Evolutionary conservation across 305 asterid genomes (phyloP).

Genomic region (Fraxinus ornus): DNA sequence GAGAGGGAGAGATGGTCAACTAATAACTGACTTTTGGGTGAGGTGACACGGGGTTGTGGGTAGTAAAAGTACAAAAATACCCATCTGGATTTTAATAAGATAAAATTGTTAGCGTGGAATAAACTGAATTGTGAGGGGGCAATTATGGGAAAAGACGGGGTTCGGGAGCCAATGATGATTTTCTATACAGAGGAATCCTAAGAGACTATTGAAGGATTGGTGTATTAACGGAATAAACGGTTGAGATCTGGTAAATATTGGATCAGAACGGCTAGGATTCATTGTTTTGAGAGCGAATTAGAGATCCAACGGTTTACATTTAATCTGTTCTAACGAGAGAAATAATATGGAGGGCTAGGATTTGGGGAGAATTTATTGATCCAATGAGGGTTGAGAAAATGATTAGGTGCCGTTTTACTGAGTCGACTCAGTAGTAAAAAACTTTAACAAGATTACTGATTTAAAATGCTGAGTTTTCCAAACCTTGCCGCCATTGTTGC

Average conservation of each 20-base stretch:
- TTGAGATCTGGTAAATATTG: slow-evolving; percentile 2
- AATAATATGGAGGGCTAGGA: slow-evolving; percentile 28
- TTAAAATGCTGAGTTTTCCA: slow-evolving; percentile 17
- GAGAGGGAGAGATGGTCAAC: slow-evolving; percentile 21
- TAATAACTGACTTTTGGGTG: slow-evolving; percentile 19
- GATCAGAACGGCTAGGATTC: slow-evolving; percentile 25
- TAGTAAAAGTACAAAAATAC: background rate
- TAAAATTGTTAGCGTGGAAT: slow-evolving; percentile 8
- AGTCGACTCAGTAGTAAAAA: slow-evolving; percentile 14
- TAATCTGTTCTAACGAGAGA: slow-evolving; percentile 13
- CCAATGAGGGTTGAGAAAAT: background rate
- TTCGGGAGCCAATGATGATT: slow-evolving; percentile 4
- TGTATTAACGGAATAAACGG: slow-evolving; percentile 27
- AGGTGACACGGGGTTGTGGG: background rate
- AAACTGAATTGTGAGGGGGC: slow-evolving; percentile 12
- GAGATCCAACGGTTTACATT: slow-evolving; percentile 29
- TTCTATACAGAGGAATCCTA: slow-evolving; percentile 19
- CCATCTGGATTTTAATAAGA: background rate
- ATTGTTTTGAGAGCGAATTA: background rate
- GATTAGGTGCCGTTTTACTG: slow-evolving; percentile 9
- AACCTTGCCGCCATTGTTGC: slow-evolving; percentile 40
- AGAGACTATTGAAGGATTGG: slow-evolving; percentile 7
- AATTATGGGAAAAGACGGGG: background rate
- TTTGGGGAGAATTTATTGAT: background rate
- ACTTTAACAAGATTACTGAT: background rate